Evolutionary conservation across 805 yeast genomes (phyloP), one percentile per base, ranked within the genome.

Genomic region (Metschnikowia koreensis): DNA sequence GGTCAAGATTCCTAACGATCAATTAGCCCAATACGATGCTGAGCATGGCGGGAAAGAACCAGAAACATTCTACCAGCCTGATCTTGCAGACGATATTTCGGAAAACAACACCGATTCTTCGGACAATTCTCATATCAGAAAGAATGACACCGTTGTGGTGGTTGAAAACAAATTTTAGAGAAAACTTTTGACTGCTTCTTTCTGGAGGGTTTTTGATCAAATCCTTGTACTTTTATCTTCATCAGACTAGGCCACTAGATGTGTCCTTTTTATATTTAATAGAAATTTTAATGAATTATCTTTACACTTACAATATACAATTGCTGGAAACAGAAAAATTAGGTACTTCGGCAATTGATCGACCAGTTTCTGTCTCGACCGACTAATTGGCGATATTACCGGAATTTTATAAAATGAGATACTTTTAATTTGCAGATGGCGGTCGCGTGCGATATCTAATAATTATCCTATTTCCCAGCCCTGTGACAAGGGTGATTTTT

Each of bases 21-120:
- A 74, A 3, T 44, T 73, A 11, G 68, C 56, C 11, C 61, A 61
- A 43, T 74, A 74, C 70, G 78, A 61, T 36, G 53, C 62, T 5
- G 62, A 60, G 41, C 62, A 66, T 38, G 66, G 48, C 7, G 51
- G 41, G 12, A 17, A 29, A 3, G 26, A 13, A 10, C 38, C 48
- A 2, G 48, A 36, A 10, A 49, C 52, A 12, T 49, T 44, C 27
- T 36, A 34, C 37, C 48, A 49, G 48, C 48, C 48, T 11, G 46
- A 28, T 7, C 34, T 42, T n/a, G 48, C 28, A 2, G 48, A 44
- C 8, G 34, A 38, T 16, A 37, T 37, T n/a, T 39, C 40, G n/a
- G 41, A 33, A 16, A 9, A 17, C 15, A 46, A 45, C 15, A 28
- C 41, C 11, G 42, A 49, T 26, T 44, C 48, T 13, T 26, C 29